These are phyloP conservation scores for Rutstroemia sp. DNA, from an alignment of 2,329 filamentous ascomycete genomes.

Conservation along the genomic window DNA sequence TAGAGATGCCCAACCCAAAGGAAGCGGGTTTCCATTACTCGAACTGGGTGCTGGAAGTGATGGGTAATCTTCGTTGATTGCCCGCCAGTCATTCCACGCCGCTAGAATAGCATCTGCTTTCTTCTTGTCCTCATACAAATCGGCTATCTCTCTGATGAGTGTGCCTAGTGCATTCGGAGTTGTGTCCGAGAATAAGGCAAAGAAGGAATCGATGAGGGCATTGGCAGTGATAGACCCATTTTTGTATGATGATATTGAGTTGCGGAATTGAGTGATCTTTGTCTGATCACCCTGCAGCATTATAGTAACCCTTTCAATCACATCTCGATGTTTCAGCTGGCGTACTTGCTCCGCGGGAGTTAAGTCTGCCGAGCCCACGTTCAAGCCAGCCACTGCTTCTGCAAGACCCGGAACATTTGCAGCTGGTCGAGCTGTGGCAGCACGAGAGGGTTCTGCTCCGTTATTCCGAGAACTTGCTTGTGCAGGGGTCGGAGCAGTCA, in stretches of 20 bases:
- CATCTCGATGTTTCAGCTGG: conserved; percentile 69
- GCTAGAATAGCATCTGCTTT: conserved; percentile 70
- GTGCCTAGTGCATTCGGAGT: conserved; percentile 77
- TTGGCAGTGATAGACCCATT: conserved; percentile 61
- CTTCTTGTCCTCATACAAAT: conserved; percentile 76
- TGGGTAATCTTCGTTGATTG: conserved; percentile 93
- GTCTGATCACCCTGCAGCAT: conserved; percentile 69
- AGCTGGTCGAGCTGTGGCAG: conserved; percentile 13
- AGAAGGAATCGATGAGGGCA: conserved; percentile 80
- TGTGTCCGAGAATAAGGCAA: conserved; percentile 72
- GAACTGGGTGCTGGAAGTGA: conserved; percentile 69
- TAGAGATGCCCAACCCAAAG: conserved; percentile 26
- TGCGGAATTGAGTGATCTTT: conserved; percentile 73
- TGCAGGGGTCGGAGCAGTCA: conserved; percentile 43
- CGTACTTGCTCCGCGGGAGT: conserved; percentile 76
- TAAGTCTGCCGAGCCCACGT: conserved; percentile 41
- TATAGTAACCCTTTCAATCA: conserved; percentile 76
- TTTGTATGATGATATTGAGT: conserved; percentile 71
- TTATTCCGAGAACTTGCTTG: conserved; percentile 30
- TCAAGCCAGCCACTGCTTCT: conserved; percentile 27
- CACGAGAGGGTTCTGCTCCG: conserved; percentile 5
- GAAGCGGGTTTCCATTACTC: conserved; percentile 34
- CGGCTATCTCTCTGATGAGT: conserved; percentile 82
- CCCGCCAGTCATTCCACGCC: conserved; percentile 92
- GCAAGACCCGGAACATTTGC: conserved; percentile 1